phyloP scores from a whole-genome alignment of 192 early-diverging fungal genomes.

The Coemansia sp. region DNA sequence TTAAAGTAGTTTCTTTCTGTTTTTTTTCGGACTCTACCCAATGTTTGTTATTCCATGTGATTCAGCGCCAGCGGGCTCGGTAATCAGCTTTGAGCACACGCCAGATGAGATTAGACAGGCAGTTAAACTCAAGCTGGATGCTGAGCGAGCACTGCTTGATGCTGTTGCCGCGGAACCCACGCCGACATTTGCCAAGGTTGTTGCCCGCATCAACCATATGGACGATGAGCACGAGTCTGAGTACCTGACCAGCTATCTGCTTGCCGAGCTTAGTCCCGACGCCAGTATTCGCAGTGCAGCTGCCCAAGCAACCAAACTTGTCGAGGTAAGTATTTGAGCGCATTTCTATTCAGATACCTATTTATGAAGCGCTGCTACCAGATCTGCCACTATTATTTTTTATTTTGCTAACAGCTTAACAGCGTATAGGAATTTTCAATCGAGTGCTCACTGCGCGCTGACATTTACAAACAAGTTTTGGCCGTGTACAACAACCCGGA shows the following conservation, averaged over 20 bases:
- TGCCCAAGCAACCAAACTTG: constrained; percentile 50
- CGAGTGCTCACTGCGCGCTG: constrained; percentile 35
- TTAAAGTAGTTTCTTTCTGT: too few species aligned
- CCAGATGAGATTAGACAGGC: background rate
- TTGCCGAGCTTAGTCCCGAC: constrained; percentile 31
- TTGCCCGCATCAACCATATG: background rate
- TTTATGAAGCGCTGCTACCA: too few species aligned
- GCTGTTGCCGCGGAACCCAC: background rate
- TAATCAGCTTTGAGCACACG: background rate
- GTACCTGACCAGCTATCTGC: background rate
- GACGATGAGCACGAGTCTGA: background rate
- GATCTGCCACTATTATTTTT: too few species aligned
- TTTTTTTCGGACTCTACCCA: too few species aligned
- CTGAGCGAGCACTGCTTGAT: background rate
- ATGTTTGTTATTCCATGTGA: too few species aligned
- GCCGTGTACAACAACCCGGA: constrained; percentile 33
- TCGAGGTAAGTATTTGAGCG: constrained; percentile 11
- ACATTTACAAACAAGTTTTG: constrained; percentile 54
- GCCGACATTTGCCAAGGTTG: constrained; percentile 5
- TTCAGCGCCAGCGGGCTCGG: too few species aligned
- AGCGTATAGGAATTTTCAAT: background rate
- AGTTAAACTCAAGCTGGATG: background rate
- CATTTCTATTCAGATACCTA: background rate
- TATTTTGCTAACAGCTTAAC: too few species aligned
- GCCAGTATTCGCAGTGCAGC: constrained; percentile 58